Conservation (phyloP, 208 protist genomes). For the Crithidia mellificae region DNA sequence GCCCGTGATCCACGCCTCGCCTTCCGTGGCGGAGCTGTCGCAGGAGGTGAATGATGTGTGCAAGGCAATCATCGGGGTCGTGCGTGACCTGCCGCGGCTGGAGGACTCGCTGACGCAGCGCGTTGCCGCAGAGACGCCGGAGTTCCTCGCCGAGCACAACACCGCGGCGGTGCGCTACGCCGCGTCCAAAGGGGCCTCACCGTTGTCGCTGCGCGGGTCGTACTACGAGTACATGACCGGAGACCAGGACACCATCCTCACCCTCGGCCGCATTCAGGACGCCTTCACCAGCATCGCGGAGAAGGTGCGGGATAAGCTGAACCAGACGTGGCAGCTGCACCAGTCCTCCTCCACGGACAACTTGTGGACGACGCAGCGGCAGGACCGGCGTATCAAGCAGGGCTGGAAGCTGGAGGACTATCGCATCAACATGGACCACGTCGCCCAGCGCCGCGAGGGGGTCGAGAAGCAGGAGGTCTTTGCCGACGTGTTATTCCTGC, state of each 20-base stretch:
- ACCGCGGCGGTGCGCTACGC: conserved; percentile 57
- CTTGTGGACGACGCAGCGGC: conserved; percentile 94
- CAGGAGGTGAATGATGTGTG: conserved; percentile 91
- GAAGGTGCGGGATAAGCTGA: conserved; percentile 94
- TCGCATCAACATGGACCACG: conserved; percentile 94
- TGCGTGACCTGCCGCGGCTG: conserved; percentile 88
- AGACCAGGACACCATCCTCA: conserved; percentile 94
- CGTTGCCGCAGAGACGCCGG: conserved; percentile 56
- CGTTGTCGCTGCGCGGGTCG: conserved; percentile 61
- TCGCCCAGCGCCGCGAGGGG: conserved; percentile 90
- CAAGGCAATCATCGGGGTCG: conserved; percentile 91
- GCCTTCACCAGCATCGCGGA: conserved; percentile 91
- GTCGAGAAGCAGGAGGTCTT: conserved; percentile 97
- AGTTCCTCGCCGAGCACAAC: conserved; percentile 59
- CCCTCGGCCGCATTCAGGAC: conserved; percentile 87
- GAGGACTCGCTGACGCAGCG: conserved; percentile 71
- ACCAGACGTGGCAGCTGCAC: conserved; percentile 95
- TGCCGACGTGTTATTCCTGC: conserved; percentile 93
- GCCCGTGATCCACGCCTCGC: conserved; percentile 88
- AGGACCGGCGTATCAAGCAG: conserved; percentile 92
- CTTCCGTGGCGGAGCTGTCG: conserved; percentile 88
- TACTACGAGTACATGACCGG: conserved; percentile 96
- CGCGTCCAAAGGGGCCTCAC: conserved; percentile 50
- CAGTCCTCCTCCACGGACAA: conserved; percentile 95
- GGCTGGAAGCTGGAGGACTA: conserved; percentile 94